Percentiles rank a stretch among this genome's conserved stretches.
Evolutionary conservation across 2,329 filamentous ascomycete species (phyloP).

Genomic region (Sporothrix brunneoviolacea): DNA sequence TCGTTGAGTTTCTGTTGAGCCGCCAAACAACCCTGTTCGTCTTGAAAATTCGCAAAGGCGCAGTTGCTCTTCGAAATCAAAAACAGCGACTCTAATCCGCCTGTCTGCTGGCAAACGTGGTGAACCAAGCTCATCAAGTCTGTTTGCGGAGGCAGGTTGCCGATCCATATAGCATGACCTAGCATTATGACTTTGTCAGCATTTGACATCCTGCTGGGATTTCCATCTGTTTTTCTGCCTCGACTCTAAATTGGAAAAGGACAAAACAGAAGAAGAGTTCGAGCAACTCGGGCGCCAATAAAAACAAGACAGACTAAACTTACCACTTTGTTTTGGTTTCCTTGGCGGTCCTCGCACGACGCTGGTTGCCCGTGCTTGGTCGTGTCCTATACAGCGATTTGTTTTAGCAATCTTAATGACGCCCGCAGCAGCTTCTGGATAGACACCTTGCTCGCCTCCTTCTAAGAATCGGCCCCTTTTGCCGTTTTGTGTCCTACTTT

Average conservation of each 20-base stretch:
- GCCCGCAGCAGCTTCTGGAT: no score
- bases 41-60: slow-evolving; percentile 91
- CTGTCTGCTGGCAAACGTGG: slow-evolving; percentile 76
- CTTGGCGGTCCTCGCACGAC: slow-evolving; percentile 44
- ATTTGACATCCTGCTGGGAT: no score
- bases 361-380: background rate
- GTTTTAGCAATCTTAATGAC: no score
- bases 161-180: slow-evolving; percentile 92
- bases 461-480: slow-evolving; percentile 30
- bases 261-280: no score
- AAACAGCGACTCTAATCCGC: slow-evolving; percentile 79
- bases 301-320: slow-evolving; percentile 22
- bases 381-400: background rate
- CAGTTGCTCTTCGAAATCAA: slow-evolving; percentile 96
- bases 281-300: no score
- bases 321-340: slow-evolving; percentile 57
- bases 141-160: slow-evolving; percentile 81
- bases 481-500: slow-evolving; percentile 26
- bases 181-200: no score
- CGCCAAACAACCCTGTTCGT: slow-evolving; percentile 64
- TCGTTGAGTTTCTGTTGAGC: slow-evolving; percentile 86
- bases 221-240: no score
- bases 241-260: no score
- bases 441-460: no score
- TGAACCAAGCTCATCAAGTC: slow-evolving; percentile 80